These are phyloP conservation scores for Penicillium sp. DNA, from an alignment of 2,329 filamentous ascomycete genomes.

Conservation along the genomic window DNA sequence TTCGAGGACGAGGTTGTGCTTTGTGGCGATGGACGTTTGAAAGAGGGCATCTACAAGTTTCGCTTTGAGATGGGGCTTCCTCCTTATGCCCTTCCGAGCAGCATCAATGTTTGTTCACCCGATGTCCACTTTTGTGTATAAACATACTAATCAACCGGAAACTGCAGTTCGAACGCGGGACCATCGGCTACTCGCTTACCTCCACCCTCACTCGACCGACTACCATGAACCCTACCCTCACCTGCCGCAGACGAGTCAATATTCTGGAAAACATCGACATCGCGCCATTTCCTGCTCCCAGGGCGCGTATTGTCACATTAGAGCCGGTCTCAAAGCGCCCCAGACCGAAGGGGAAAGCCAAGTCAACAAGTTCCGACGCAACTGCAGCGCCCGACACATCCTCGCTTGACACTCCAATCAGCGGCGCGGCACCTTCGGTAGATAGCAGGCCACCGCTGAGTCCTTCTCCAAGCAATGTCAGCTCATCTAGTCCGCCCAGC, in stretches of 20 bases:
- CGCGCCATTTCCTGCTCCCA: constrained; percentile 67
- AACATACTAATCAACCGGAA: constrained; percentile 7
- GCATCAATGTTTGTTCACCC: constrained; percentile 72
- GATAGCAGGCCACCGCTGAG: constrained; percentile 44
- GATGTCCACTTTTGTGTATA: constrained; percentile 1
- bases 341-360: constrained; percentile 55
- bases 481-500: constrained; percentile 66
- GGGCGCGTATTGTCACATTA: constrained; percentile 76
- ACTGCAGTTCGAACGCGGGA: constrained; percentile 83
- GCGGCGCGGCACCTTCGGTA: constrained; percentile 27
- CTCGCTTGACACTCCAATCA: constrained; percentile 46
- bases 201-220: constrained; percentile 86
- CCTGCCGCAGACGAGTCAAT: constrained; percentile 75
- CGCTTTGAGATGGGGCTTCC: constrained; percentile 62
- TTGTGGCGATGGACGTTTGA: constrained; percentile 61
- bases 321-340: constrained; percentile 75
- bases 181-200: constrained; percentile 85
- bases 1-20: constrained; percentile 64
- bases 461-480: constrained; percentile 62
- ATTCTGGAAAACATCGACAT: constrained; percentile 82
- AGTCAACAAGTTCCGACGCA: constrained; percentile 42
- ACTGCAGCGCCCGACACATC: constrained; percentile 43
- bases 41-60: constrained; percentile 63
- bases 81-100: constrained; percentile 64
- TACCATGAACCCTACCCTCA: constrained; percentile 73